Conservation (phyloP, 768 basidiomycete genomes). For the Macrolepiota dolichaula region DNA sequence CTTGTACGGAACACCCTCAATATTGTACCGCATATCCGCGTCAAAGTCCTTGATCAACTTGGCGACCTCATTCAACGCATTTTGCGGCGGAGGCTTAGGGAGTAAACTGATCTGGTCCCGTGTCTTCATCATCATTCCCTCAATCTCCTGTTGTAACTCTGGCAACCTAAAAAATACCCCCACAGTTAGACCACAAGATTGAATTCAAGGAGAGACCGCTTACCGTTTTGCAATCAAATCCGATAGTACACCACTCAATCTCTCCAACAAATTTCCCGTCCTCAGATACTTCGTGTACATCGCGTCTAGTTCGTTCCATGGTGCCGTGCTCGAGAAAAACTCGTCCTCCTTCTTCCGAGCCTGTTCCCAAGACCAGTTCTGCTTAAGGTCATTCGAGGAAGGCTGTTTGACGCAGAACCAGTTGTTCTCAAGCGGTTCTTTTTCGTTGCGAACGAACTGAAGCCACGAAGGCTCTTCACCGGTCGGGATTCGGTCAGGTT, state of each 20-base stretch:
- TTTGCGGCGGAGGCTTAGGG: conserved; percentile 51
- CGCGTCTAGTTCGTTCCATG: conserved; percentile 54
- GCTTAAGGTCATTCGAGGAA: conserved; percentile 44
- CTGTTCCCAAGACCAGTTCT: conserved; percentile 53
- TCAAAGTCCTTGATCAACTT: conserved; percentile 44
- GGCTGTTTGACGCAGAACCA: conserved; percentile 63
- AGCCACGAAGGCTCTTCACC: conserved; percentile 60
- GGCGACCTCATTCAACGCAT: conserved; percentile 56
- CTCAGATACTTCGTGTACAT: conserved; percentile 51
- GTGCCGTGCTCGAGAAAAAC: conserved; percentile 49
- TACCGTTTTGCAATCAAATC: conserved; percentile 63
- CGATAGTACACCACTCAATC: conserved; percentile 58
- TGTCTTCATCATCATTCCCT: conserved; percentile 37
- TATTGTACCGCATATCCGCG: conserved; percentile 36
- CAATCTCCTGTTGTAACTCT: conserved; percentile 56
- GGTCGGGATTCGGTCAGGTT: conserved; percentile 62
- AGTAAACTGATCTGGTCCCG: conserved; percentile 26
- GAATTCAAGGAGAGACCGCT: conserved; percentile 13
- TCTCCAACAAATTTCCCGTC: conserved; percentile 52
- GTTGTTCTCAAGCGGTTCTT: conserved; percentile 45
- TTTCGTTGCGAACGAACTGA: conserved; percentile 51
- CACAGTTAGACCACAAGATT: conserved; percentile 34
- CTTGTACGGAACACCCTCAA: conserved; percentile 51
- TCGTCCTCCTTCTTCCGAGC: conserved; percentile 55
- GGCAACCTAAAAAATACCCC: conserved; percentile 55